Evolutionary conservation across 352 stramenopile species (phyloP).

Genomic region (Globisporangium takayamanum): DNA sequence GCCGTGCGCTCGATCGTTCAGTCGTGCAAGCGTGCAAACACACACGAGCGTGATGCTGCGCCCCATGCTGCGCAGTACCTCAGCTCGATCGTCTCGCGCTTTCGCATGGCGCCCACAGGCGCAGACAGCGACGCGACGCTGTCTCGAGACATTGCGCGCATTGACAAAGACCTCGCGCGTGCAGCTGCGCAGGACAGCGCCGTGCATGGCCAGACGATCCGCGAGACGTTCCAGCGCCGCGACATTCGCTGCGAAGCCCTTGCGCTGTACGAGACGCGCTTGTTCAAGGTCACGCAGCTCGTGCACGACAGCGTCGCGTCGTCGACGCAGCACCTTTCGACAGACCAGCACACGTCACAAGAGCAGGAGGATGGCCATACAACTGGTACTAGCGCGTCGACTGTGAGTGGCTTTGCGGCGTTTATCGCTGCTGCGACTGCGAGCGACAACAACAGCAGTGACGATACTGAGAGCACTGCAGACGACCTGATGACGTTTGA

Average conservation of each 20-base stretch:
- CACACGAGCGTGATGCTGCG: slow-evolving; percentile 8
- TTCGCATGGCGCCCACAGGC: slow-evolving; percentile 42
- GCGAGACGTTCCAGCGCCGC: slow-evolving; percentile 67
- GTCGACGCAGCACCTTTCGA: slow-evolving; percentile 26
- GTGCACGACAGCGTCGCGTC: slow-evolving; percentile 31
- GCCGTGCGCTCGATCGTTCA: slow-evolving; percentile 29
- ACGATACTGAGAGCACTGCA: neutral
- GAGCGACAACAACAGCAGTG: neutral
- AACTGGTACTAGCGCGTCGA: neutral
- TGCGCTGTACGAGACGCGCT: slow-evolving; percentile 34
- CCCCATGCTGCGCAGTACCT: slow-evolving; percentile 33
- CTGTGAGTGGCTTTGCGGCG: neutral
- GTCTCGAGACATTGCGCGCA: slow-evolving; percentile 38
- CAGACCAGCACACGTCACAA: slow-evolving; percentile 13
- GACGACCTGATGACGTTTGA: slow-evolving; percentile 20
- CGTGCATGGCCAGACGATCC: slow-evolving; percentile 64
- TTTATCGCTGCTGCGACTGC: neutral
- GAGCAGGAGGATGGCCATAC: neutral
- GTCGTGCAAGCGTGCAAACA: slow-evolving; percentile 1
- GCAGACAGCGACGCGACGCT: slow-evolving; percentile 12
- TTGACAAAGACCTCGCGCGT: slow-evolving; percentile 43
- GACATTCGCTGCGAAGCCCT: slow-evolving; percentile 72
- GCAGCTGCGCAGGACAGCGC: slow-evolving; percentile 37
- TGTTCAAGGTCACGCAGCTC: slow-evolving; percentile 33
- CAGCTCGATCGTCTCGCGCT: slow-evolving; percentile 40